Percentiles rank a stretch among this genome's conserved stretches.
These are phyloP conservation scores for Pseudogymnoascus sp. DNA, from an alignment of 2,329 filamentous ascomycete genomes.

Conservation along the genomic window DNA sequence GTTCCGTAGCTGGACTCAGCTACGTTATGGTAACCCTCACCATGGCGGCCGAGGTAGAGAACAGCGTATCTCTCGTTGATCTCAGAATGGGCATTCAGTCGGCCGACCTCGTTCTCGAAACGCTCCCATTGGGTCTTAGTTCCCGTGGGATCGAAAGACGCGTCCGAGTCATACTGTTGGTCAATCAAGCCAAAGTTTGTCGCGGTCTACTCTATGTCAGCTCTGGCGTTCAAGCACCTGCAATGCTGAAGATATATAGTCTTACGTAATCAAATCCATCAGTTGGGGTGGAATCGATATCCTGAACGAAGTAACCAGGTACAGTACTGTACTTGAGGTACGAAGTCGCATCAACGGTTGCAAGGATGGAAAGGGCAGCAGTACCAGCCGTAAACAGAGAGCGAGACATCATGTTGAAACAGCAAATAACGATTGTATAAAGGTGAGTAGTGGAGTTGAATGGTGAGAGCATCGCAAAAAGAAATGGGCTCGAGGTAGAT, in stretches of 20 bases:
- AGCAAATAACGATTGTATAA: conserved; percentile 7
- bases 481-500: not conserved
- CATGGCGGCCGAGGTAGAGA: conserved; percentile 61
- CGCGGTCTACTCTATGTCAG: conserved; percentile 36
- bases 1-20: conserved; percentile 61
- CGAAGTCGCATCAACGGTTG: not conserved
- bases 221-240: not conserved
- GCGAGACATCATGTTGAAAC: not conserved
- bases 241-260: conserved; percentile 9
- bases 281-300: conserved; percentile 47
- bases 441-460: not conserved
- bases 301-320: conserved; percentile 56
- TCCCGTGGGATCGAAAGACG: conserved; percentile 30
- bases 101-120: conserved; percentile 49
- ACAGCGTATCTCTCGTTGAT: conserved; percentile 53
- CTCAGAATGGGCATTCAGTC: conserved; percentile 42
- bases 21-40: conserved; percentile 56
- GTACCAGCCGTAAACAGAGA: not conserved
- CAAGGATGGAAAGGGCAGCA: not conserved
- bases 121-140: conserved; percentile 54
- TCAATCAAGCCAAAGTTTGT: conserved; percentile 60
- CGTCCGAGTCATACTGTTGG: conserved; percentile 50
- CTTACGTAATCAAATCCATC: conserved; percentile 56
- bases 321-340: conserved; percentile 54
- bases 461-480: not conserved